A percentile compares a stretch with the other conserved stretches of the same genome.
phyloP scores from a whole-genome alignment of 495 filamentous ascomycete species.

The Tuber indicum region DNA sequence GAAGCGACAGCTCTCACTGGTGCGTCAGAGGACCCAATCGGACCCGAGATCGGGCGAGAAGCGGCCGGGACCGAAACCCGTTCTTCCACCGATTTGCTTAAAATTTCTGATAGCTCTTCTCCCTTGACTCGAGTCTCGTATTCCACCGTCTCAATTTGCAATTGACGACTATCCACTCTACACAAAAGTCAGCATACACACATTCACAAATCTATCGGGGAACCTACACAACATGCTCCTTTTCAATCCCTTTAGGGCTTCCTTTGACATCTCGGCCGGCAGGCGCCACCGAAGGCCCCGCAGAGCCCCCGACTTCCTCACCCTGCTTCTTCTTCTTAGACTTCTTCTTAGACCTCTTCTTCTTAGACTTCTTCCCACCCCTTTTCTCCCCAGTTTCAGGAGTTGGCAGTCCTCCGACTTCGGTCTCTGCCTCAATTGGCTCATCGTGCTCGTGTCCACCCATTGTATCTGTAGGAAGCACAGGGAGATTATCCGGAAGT shows the following conservation, averaged over 20 bases:
- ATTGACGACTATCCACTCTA: not conserved
- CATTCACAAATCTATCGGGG: not conserved
- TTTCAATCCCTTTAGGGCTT: not conserved
- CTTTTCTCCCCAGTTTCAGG: not conserved
- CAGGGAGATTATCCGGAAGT: not conserved
- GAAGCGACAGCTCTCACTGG: not conserved
- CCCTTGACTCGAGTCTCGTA: not conserved
- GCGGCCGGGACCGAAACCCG: not conserved
- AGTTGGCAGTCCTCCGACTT: not conserved
- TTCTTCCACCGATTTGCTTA: not conserved
- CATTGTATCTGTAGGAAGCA: not conserved
- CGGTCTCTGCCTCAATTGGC: not conserved
- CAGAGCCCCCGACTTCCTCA: not conserved
- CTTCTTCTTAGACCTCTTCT: not conserved
- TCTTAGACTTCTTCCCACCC: not conserved
- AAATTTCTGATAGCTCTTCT: not conserved
- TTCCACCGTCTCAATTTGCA: not conserved
- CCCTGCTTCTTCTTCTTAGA: not conserved
- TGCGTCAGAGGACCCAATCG: not conserved
- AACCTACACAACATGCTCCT: not conserved
- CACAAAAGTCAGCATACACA: not conserved
- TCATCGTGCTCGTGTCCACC: not conserved
- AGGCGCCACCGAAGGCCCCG: not conserved
- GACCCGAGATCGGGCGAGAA: not conserved
- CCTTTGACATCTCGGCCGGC: not conserved